A percentile compares a stretch with the other conserved stretches of the same genome.
Conservation (phyloP, 176 grass and related monocot genomes). For the Chloris gayana region DNA sequence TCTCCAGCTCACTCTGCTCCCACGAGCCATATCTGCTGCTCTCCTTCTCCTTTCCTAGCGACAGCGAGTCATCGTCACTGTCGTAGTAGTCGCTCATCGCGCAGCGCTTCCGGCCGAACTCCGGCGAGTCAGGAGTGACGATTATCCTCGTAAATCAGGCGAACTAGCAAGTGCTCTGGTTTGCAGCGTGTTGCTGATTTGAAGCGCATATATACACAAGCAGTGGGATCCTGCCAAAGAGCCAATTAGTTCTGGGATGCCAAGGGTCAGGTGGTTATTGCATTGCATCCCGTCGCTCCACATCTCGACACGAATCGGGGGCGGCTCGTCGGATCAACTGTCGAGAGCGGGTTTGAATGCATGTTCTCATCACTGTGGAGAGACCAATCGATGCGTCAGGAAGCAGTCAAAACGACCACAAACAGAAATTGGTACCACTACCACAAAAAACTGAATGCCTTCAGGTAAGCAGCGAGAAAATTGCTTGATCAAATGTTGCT, state of each 20-base stretch:
- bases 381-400: not conserved
- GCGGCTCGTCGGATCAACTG: not conserved
- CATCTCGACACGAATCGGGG: not conserved
- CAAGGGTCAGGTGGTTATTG: not conserved
- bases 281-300: not conserved
- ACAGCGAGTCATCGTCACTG: slow-evolving; percentile 25
- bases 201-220: not conserved
- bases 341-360: not conserved
- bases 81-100: slow-evolving; percentile 42
- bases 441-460: too few species aligned
- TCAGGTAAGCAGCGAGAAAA: too few species aligned
- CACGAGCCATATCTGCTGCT: slow-evolving; percentile 14
- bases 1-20: slow-evolving; percentile 41
- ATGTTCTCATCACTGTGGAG: not conserved
- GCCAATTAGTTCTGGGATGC: not conserved
- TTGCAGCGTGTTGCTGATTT: slow-evolving; percentile 7
- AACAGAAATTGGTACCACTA: not conserved
- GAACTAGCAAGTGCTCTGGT: not conserved
- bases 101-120: not conserved
- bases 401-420: not conserved
- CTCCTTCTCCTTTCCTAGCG: not conserved
- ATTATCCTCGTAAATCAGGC: not conserved
- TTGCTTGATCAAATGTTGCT: not conserved
- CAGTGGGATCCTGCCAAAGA: not conserved
- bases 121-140: not conserved